Conservation (phyloP, 192 early-diverging fungal species). For the Obelidium mucronatum region DNA sequence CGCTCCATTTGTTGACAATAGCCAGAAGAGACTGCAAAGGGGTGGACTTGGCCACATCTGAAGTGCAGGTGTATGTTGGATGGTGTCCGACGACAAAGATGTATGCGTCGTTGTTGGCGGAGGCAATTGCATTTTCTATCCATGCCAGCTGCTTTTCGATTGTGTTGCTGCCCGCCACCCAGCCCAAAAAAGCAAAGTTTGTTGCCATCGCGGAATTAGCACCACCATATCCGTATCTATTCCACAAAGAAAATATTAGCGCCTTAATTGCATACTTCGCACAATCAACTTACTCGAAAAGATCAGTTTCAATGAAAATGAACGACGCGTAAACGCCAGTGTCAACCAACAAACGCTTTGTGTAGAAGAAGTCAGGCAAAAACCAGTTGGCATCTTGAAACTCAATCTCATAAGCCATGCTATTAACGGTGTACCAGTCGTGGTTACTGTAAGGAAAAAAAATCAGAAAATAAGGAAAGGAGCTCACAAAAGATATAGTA, state of each 20-base stretch:
- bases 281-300: no score
- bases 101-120: constrained; percentile 19
- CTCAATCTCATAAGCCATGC: not conserved
- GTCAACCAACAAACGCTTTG: constrained; percentile 4
- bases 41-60: not conserved
- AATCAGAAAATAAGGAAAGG: not conserved
- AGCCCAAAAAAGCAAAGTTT: constrained; percentile 16
- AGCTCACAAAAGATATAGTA: not conserved
- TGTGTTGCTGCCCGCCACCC: constrained; percentile 1
- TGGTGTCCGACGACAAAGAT: constrained; percentile 35
- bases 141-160: constrained; percentile 36
- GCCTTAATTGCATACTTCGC: no score
- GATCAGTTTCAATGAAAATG: constrained; percentile 38
- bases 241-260: no score
- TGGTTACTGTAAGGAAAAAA: constrained; percentile 5
- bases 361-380: constrained; percentile 33
- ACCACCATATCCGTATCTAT: constrained; percentile 2
- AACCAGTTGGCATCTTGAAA: constrained; percentile 10
- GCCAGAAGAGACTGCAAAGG: not conserved
- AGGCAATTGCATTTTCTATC: constrained; percentile 13
- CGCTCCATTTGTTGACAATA: constrained; percentile 17
- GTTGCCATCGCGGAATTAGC: not conserved
- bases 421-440: constrained; percentile 26
- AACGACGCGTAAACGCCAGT: constrained; percentile 22
- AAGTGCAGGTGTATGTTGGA: not conserved